Conservation (phyloP, 208 protist genomes). For the Lotmaria passim region DNA sequence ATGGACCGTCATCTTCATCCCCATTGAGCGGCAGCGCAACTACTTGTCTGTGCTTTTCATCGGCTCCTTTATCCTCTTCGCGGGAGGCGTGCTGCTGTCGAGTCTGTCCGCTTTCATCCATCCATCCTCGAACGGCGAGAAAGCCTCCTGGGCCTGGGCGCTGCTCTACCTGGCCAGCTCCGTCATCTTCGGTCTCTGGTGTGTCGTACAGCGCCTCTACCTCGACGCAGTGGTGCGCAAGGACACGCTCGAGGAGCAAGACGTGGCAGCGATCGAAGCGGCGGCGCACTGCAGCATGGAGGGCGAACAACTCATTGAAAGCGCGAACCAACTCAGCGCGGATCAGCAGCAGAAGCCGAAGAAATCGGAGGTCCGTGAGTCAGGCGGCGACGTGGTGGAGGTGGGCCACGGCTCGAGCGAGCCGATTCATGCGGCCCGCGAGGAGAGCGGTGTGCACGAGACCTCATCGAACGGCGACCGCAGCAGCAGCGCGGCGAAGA, state of each 20-base stretch:
- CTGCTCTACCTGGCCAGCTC: conserved; percentile 77
- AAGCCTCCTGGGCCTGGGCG: conserved; percentile 58
- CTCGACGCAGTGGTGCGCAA: conserved; percentile 62
- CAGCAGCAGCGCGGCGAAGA: conserved; percentile 6
- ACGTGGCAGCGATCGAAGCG: conserved; percentile 2
- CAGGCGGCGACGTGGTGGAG: conserved; percentile 9
- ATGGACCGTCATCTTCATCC: conserved; percentile 81
- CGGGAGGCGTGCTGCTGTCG: conserved; percentile 67
- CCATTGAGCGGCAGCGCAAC: conserved; percentile 68
- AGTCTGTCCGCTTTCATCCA: conserved; percentile 59
- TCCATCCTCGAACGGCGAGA: conserved; percentile 8
- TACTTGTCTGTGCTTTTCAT: conserved; percentile 77
- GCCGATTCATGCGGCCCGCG: conserved; percentile 1
- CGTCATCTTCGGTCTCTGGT: conserved; percentile 81
- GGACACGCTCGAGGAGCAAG: not conserved
- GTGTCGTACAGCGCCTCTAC: conserved; percentile 83
- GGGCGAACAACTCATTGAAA: not conserved
- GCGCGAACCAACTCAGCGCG: not conserved
- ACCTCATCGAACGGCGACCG: not conserved
- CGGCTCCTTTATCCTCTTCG: conserved; percentile 66
- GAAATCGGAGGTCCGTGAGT: too few species aligned
- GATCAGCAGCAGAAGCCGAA: not conserved
- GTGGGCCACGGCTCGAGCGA: not conserved
- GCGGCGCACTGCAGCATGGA: conserved; percentile 13
- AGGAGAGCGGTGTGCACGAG: conserved; percentile 5